phyloP scores from a whole-genome alignment of 805 yeast genomes.

The Pichia exigua region DNA sequence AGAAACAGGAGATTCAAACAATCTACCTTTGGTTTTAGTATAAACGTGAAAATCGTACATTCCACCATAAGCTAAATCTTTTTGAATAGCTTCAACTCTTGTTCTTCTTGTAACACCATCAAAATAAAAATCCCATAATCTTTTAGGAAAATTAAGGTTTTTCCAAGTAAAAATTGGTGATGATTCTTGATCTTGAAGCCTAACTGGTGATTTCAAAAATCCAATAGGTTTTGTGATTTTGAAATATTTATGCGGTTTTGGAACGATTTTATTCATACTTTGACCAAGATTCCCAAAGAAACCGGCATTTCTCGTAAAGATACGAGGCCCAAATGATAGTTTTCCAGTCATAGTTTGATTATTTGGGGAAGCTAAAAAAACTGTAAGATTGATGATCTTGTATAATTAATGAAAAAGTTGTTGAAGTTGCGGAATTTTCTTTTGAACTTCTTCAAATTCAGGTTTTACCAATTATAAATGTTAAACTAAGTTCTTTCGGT shows the following conservation, averaged over 20 bases:
- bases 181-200: slow-evolving; percentile 16
- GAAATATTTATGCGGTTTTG: slow-evolving; percentile 28
- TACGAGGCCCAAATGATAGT: not conserved
- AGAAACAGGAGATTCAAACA: slow-evolving; percentile 76
- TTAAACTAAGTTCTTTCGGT: no score
- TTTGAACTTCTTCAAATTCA: no score
- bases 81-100: slow-evolving; percentile 35
- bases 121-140: slow-evolving; percentile 29
- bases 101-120: slow-evolving; percentile 31
- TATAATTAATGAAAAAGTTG: not conserved
- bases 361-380: not conserved
- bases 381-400: not conserved
- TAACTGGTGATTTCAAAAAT: slow-evolving; percentile 22
- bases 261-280: slow-evolving; percentile 25
- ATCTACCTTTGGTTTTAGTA: slow-evolving; percentile 73
- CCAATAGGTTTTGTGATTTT: slow-evolving; percentile 29
- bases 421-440: not conserved
- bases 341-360: slow-evolving; percentile 5
- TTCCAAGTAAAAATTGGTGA: slow-evolving; percentile 20
- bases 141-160: slow-evolving; percentile 25
- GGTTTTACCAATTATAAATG: no score
- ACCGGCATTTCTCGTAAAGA: slow-evolving; percentile 17
- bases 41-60: slow-evolving; percentile 57
- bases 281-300: slow-evolving; percentile 29
- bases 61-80: slow-evolving; percentile 61